Evolutionary conservation across 768 basidiomycete genomes (phyloP), one percentile per base, ranked within the genome.

Genomic region (Mycena indigotica): DNA sequence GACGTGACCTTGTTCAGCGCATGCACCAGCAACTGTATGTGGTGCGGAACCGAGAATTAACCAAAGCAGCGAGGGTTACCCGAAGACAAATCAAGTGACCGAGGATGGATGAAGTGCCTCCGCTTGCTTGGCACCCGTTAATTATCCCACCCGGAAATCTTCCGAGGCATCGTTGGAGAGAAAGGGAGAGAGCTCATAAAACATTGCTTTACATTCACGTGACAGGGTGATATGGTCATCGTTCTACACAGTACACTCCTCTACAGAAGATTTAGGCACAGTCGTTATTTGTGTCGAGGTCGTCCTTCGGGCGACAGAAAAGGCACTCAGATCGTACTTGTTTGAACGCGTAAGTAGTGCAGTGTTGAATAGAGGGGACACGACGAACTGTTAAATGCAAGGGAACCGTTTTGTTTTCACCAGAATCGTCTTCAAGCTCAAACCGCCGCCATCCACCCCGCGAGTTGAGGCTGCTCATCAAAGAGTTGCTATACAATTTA

Each of bases 391-490:
- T 58, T 44, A 62, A 40, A 51, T 58, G 56, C 29, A 53, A 32
- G 6, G 61, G 57, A 4, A 58, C 39, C 1, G 53, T 55, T 28
- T 62, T 58, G n/a, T 23, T 21, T 6, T 49, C 45, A 15, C 61
- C 61, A 3, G 61, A 62, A 40, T 62, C 61, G 25, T 48, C 41
- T 44, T 38, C 57, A 19, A 49, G 29, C 21, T 61, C 60, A 28
- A 45, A 48, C 10, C 56, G 55, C 25, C 59, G 23, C 62, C 62
- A 64, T 3, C 62, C 62, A 8, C 62, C 67, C 17, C 75, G 72
- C 1, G 74, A 71, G 61, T 75, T 76, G 51, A 76, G 48, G 52
- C 69, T 73, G 17, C 75, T 75, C 71, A 76, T 68, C 23, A 76
- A 61, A 0, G 72, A 72, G 62, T 75, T 76, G 28, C 72, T 73